These are phyloP conservation scores for Candida krabiensis DNA, from an alignment of 805 yeast genomes.

Conservation along the genomic window DNA sequence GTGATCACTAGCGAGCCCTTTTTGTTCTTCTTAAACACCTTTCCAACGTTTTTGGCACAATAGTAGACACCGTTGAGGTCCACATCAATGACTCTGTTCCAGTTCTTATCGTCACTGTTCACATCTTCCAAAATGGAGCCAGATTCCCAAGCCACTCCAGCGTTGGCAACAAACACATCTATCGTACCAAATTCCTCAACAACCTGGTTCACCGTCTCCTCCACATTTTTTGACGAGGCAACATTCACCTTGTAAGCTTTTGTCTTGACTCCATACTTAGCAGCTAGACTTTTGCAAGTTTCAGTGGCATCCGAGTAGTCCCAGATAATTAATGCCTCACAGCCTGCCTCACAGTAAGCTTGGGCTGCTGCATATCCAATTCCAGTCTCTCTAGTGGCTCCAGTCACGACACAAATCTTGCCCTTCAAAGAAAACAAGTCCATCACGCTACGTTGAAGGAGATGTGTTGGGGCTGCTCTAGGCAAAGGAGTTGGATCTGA, in stretches of 20 bases:
- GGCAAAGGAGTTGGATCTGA: slow-evolving; percentile 28
- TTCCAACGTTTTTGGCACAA: slow-evolving; percentile 52
- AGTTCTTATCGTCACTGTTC: slow-evolving; percentile 34
- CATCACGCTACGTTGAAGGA: slow-evolving; percentile 19
- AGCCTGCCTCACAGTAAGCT: slow-evolving; percentile 86
- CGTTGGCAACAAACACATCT: slow-evolving; percentile 43
- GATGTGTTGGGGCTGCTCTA: slow-evolving; percentile 26
- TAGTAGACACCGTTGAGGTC: slow-evolving; percentile 52
- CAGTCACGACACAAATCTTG: slow-evolving; percentile 82
- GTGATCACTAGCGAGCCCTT: slow-evolving; percentile 52
- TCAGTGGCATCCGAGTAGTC: slow-evolving; percentile 29
- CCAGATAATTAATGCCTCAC: slow-evolving; percentile 60
- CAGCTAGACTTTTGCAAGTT: slow-evolving; percentile 17
- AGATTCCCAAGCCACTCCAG: slow-evolving; percentile 38
- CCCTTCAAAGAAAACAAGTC: slow-evolving; percentile 79
- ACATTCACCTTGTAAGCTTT: slow-evolving; percentile 36
- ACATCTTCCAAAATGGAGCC: slow-evolving; percentile 34
- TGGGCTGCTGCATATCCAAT: slow-evolving; percentile 82
- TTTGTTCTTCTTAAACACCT: slow-evolving; percentile 46
- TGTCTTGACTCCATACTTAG: slow-evolving; percentile 28
- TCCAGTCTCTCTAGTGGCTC: slow-evolving; percentile 66
- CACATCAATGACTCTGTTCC: slow-evolving; percentile 48
- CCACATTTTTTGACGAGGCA: slow-evolving; percentile 36
- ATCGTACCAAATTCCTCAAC: slow-evolving; percentile 41
- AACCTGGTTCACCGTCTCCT: slow-evolving; percentile 30